These are phyloP conservation scores for Pelargonium nanum DNA, from an alignment of 345 rosid species.

Conservation along the genomic window DNA sequence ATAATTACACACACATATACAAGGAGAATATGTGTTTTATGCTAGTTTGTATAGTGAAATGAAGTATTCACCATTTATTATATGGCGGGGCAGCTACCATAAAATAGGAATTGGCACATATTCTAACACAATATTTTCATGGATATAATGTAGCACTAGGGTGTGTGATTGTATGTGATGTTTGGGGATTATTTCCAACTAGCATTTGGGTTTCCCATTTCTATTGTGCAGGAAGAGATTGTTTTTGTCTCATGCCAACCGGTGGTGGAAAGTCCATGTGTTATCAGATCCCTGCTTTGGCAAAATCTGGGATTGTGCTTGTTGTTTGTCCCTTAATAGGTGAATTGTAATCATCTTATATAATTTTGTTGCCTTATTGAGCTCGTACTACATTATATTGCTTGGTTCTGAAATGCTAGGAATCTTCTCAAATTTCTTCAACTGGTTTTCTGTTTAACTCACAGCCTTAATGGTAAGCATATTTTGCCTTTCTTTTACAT, in stretches of 20 bases:
- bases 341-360: slow-evolving; percentile 12
- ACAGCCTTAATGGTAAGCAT: slow-evolving; percentile 85
- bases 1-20: not conserved
- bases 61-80: not conserved
- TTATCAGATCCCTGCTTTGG: slow-evolving; percentile 88
- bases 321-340: slow-evolving; percentile 95
- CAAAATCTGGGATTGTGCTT: slow-evolving; percentile 78
- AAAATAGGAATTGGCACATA: not conserved
- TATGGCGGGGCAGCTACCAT: not conserved
- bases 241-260: slow-evolving; percentile 95
- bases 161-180: not conserved
- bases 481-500: slow-evolving; percentile 1
- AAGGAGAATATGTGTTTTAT: not conserved
- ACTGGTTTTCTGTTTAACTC: slow-evolving; percentile 17
- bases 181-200: not conserved
- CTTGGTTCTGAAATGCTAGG: slow-evolving; percentile 12
- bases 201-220: not conserved
- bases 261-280: slow-evolving; percentile 98
- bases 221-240: slow-evolving; percentile 53
- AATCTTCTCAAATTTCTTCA: slow-evolving; percentile 5
- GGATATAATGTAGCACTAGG: not conserved
- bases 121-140: not conserved
- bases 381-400: slow-evolving; percentile 3
- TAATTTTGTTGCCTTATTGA: not conserved
- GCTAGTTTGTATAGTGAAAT: not conserved